Base-by-base conservation (phyloP, 805 yeast species). In the Candida germanica region DNA sequence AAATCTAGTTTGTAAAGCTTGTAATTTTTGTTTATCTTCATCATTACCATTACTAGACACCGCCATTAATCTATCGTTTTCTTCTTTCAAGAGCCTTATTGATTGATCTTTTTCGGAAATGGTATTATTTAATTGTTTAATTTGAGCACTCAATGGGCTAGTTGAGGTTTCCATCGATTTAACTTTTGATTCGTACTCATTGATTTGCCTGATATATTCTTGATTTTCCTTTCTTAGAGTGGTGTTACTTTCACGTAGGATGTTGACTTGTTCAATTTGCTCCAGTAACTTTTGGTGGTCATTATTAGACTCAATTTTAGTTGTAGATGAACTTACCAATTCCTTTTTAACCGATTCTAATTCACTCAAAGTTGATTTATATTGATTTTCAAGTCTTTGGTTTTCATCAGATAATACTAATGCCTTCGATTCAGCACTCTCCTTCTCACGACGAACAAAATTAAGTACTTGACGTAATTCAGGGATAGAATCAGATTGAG, bases 371-470 rank as follows among this genome's bases (percentile, higher is more conserved):
- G 45, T 38, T 1, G 44, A 13, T 4, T 66, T 66, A 27, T 83
- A 61, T 25, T 71, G 69, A 40, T 75, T 76, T 43, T 75, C 71
- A 19, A 79, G 58, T 25, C 75, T 64, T 24, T 64, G 66, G 38
- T 71, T 70, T 47, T 84, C 93, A 39, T 78, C 75, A 8, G 59
- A 53, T 15, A 56, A 43, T 7, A 47, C 41, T 1, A 42, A 14
- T 3, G 50, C 61, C 47, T 80, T 83, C 6, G 79, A 71, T 31
- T 78, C 81, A 1, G 80, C 68, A 4, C 80, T 66, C 43, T 87
- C 95, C 49, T 81, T 83, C 46, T 86, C 94, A 42, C 82, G 77
- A 30, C 89, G 80, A 39, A 87, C 62, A 48, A 73, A 80, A 1
- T 69, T 53, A 23, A 87, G 61, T 18, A 87, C 70, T 43, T 80